Conservation (phyloP, 768 basidiomycete species). For the Hygrophorus pudorinus region DNA sequence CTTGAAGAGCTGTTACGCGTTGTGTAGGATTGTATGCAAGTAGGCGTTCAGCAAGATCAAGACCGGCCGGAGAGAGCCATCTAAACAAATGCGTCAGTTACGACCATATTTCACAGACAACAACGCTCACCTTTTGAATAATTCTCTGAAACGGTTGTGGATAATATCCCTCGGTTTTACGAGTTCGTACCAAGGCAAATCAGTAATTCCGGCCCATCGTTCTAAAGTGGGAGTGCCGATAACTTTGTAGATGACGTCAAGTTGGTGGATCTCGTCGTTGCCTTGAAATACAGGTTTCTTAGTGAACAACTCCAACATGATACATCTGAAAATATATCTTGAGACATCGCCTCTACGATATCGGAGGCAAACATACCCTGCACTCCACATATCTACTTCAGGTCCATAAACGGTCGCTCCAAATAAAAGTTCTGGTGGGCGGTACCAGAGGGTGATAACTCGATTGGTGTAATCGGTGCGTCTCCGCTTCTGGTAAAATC, state of each 20-base stretch:
- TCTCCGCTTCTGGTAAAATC: constrained; percentile 89
- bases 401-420: constrained; percentile 95
- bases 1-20: constrained; percentile 70
- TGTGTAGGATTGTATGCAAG: constrained; percentile 72
- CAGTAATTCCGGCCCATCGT: constrained; percentile 74
- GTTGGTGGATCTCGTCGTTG: constrained; percentile 93
- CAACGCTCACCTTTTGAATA: constrained; percentile 68
- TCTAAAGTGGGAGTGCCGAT: constrained; percentile 81
- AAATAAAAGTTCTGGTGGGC: constrained; percentile 89
- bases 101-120: neutral
- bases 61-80: constrained; percentile 77
- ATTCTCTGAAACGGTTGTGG: constrained; percentile 67
- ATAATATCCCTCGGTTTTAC: constrained; percentile 78
- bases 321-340: constrained; percentile 52
- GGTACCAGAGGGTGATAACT: constrained; percentile 98
- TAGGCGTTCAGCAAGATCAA: constrained; percentile 80
- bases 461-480: constrained; percentile 97
- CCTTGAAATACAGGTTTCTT: constrained; percentile 98
- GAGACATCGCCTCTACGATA: neutral
- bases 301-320: constrained; percentile 95
- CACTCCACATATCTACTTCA: constrained; percentile 99
- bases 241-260: constrained; percentile 85
- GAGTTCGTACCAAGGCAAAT: constrained; percentile 97
- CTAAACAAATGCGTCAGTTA: constrained; percentile 27
- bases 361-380: constrained; percentile 53